Percentiles rank a stretch among this genome's conserved stretches.
These are phyloP conservation scores for Zygosaccharomyces bailii DNA, from an alignment of 805 yeast genomes.

Conservation along the genomic window DNA sequence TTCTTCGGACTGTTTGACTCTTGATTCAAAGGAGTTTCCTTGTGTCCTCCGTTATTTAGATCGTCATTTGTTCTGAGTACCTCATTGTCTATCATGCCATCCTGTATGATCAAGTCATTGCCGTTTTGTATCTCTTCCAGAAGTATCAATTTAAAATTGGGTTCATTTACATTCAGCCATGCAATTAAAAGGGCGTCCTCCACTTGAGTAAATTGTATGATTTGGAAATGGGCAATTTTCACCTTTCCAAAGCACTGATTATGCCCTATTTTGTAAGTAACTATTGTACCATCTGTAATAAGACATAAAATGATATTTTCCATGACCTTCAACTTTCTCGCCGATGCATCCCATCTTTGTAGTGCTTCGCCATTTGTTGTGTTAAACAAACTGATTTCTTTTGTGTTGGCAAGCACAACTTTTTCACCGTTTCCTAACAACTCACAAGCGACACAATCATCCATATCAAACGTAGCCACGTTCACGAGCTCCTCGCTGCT, in stretches of 20 bases:
- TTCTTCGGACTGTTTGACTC: constrained; percentile 29
- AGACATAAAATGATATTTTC: constrained; percentile 23
- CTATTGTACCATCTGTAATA: constrained; percentile 22
- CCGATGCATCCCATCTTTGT: constrained; percentile 25
- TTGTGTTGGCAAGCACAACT: constrained; percentile 23
- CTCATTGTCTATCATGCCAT: constrained; percentile 29
- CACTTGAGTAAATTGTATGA: constrained; percentile 25
- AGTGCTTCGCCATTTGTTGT: constrained; percentile 16
- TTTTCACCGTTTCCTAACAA: constrained; percentile 23
- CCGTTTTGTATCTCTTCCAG: constrained; percentile 21
- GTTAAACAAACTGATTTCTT: constrained; percentile 21
- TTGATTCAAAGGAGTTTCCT: constrained; percentile 23
- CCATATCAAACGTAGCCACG: constrained; percentile 22
- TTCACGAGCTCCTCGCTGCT: constrained; percentile 35
- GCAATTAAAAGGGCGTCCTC: constrained; percentile 30
- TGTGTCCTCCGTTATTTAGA: constrained; percentile 18
- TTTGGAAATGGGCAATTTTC: constrained; percentile 26
- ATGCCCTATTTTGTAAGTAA: constrained; percentile 32
- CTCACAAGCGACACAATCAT: constrained; percentile 19
- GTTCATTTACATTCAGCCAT: constrained; percentile 41
- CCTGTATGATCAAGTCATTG: constrained; percentile 31
- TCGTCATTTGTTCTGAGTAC: constrained; percentile 21
- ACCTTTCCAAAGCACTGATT: constrained; percentile 37
- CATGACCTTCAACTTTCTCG: constrained; percentile 20
- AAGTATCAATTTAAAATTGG: constrained; percentile 35